Evolutionary conservation across 2,329 filamentous ascomycete species (phyloP).

Genomic region (Chrysoporthe cubensis): DNA sequence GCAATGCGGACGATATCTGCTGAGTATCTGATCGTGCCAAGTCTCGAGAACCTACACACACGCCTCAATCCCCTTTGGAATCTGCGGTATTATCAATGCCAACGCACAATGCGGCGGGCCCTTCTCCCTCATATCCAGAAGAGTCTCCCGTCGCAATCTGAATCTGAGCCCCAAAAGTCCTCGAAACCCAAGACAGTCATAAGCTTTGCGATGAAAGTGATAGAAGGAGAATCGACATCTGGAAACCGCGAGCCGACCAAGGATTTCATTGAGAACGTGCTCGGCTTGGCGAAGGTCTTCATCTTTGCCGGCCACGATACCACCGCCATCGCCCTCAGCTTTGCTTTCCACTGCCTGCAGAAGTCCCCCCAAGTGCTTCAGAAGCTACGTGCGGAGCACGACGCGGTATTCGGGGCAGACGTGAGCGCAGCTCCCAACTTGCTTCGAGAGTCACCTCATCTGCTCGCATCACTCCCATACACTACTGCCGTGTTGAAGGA

Average conservation of each 20-base stretch:
- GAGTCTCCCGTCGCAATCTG: conserved; percentile 4
- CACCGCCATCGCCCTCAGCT: conserved; percentile 19
- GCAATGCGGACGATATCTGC: conserved; percentile 8
- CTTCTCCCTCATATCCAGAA: conserved; percentile 21
- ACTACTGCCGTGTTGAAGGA: conserved; percentile 59
- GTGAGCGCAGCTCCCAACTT: conserved; percentile 39
- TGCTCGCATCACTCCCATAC: conserved; percentile 54
- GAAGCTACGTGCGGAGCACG: conserved; percentile 35
- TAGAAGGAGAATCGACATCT: conserved; percentile 1
- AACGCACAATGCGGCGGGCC: conserved; percentile 2
- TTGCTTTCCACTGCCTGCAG: conserved; percentile 27
- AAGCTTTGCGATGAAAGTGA: conserved; percentile 32
- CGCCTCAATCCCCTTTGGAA: conserved; percentile 21
- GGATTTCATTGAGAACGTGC: conserved; percentile 17
- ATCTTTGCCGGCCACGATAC: conserved; percentile 30
- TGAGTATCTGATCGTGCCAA: conserved; percentile 9
- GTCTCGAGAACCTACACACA: conserved; percentile 17
- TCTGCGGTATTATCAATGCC: conserved; percentile 3
- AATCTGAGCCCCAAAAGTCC: conserved; percentile 26
- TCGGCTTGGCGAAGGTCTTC: conserved; percentile 35
- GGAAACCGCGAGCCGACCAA: not conserved
- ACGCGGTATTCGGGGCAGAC: conserved; percentile 33
- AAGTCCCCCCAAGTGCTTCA: conserved; percentile 33
- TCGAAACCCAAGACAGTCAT: conserved; percentile 32
- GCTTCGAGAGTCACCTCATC: conserved; percentile 45